A percentile compares a stretch with the other conserved stretches of the same genome.
phyloP scores from a whole-genome alignment of 768 basidiomycete species.

The Calocera cornea region DNA sequence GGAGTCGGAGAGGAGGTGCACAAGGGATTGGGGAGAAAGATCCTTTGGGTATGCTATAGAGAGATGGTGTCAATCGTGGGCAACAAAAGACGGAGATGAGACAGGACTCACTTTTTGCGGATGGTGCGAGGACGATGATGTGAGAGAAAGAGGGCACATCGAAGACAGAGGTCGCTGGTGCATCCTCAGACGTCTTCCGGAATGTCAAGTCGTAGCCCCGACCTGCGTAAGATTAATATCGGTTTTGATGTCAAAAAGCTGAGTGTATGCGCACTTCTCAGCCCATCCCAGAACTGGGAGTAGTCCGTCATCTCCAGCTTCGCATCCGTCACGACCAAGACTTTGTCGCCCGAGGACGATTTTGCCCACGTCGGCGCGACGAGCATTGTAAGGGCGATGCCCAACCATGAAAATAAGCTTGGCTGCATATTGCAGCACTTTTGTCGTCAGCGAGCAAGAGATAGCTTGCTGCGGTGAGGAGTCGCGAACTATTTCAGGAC shows the following conservation, averaged over 20 bases:
- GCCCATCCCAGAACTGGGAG: conserved; percentile 65
- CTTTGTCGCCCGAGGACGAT: conserved; percentile 70
- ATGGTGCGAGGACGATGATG: conserved; percentile 73
- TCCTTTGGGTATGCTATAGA: conserved; percentile 52
- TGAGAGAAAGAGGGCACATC: conserved; percentile 69
- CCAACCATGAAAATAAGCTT: background rate
- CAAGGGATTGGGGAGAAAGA: conserved; percentile 67
- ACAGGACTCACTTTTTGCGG: conserved; percentile 57
- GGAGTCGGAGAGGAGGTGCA: conserved; percentile 45
- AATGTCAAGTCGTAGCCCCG: conserved; percentile 79
- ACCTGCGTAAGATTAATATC: conserved; percentile 29
- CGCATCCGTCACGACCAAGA: conserved; percentile 75
- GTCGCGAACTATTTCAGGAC: conserved; percentile 1
- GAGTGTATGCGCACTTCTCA: conserved; percentile 44
- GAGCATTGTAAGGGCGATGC: background rate
- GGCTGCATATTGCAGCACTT: background rate
- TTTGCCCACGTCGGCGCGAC: conserved; percentile 29
- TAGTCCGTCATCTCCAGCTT: conserved; percentile 52
- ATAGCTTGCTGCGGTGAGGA: background rate
- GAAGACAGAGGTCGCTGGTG: conserved; percentile 51
- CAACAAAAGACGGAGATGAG: background rate
- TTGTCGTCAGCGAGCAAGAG: background rate
- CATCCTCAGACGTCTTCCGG: conserved; percentile 63
- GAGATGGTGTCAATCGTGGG: conserved; percentile 5
- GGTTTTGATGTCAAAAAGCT: background rate